Percentiles rank a stretch among this genome's conserved stretches.
Conservation (phyloP, 129 eudicot species). For the Arctium minus region DNA sequence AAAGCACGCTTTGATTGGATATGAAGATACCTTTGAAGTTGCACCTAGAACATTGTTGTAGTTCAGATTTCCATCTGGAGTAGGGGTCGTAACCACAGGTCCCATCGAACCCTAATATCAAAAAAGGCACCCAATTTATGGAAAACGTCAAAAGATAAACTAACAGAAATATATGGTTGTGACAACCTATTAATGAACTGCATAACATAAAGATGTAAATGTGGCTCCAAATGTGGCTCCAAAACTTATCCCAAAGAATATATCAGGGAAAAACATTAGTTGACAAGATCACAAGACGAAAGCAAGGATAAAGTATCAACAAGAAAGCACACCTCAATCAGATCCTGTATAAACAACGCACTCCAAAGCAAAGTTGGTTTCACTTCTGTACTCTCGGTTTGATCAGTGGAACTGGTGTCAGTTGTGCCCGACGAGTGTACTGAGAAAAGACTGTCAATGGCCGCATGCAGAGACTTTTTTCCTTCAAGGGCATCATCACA, state of each 20-base stretch:
- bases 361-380: conserved; percentile 82
- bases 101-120: conserved; percentile 49
- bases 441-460: conserved; percentile 54
- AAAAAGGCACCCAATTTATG: background rate
- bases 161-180: background rate
- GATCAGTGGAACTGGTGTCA: conserved; percentile 27
- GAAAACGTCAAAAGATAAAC: background rate
- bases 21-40: conserved; percentile 52
- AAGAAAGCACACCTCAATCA: conserved; percentile 43
- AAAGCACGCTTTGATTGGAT: background rate
- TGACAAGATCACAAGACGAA: background rate
- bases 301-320: background rate
- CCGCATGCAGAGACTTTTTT: conserved; percentile 53
- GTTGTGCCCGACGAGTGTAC: conserved; percentile 27
- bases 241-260: background rate
- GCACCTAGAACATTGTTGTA: conserved; percentile 50
- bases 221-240: background rate
- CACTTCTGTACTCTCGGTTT: conserved; percentile 26
- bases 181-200: background rate
- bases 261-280: background rate
- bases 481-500: conserved; percentile 69
- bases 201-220: background rate
- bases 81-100: conserved; percentile 45
- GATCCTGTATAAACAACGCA: conserved; percentile 65
- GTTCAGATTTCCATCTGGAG: conserved; percentile 76